Percentiles rank a stretch among this genome's conserved stretches.
Evolutionary conservation across 1,284 basidiomycete species (phyloP).

Genomic region (Exobasidium rhododendri): DNA sequence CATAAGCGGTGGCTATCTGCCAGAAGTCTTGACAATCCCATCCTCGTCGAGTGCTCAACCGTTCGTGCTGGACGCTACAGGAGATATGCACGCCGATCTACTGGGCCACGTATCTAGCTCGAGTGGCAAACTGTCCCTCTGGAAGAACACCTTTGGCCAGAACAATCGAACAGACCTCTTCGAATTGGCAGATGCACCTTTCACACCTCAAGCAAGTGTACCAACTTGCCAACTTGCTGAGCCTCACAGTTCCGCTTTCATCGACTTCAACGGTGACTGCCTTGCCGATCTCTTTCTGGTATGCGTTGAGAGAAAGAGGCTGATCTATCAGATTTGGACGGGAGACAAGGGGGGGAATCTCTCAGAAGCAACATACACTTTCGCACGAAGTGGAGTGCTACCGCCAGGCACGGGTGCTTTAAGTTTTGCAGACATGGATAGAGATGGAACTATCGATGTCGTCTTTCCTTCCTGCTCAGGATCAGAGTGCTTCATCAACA

Average conservation of each 20-base stretch:
- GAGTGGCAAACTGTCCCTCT: constrained; percentile 62
- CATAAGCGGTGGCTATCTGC: not conserved
- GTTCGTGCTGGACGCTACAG: constrained; percentile 78
- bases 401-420: constrained; percentile 76
- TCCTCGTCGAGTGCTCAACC: constrained; percentile 71
- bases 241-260: constrained; percentile 91
- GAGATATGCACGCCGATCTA: constrained; percentile 82
- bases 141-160: constrained; percentile 68
- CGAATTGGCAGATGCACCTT: constrained; percentile 7
- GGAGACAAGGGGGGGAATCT: constrained; percentile 62
- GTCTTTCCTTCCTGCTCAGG: constrained; percentile 75
- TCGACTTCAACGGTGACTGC: constrained; percentile 94
- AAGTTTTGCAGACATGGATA: constrained; percentile 87
- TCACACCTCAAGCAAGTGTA: not conserved
- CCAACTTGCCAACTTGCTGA: constrained; percentile 70
- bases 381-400: constrained; percentile 68
- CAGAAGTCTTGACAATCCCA: not conserved
- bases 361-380: constrained; percentile 69
- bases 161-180: constrained; percentile 5
- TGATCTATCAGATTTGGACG: constrained; percentile 79
- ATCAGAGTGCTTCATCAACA: constrained; percentile 73
- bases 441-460: constrained; percentile 94
- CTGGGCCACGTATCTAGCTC: constrained; percentile 66
- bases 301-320: constrained; percentile 61
- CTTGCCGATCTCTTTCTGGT: constrained; percentile 87